Evolutionary conservation across 2,329 filamentous ascomycete genomes (phyloP).

Genomic region (Cercospora berteroae): DNA sequence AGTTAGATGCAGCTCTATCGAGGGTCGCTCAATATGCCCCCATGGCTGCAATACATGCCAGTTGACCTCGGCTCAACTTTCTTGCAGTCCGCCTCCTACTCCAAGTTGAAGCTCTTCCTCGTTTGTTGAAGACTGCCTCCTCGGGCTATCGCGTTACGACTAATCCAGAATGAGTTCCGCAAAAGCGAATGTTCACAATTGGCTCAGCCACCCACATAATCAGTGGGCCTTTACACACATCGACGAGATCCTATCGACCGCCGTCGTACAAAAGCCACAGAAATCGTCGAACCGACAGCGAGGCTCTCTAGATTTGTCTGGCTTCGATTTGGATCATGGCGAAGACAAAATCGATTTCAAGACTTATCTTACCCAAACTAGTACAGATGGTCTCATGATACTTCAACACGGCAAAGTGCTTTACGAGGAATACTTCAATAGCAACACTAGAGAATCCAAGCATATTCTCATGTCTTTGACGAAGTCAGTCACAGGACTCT

Average conservation of each 20-base stretch:
- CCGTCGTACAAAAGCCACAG: slow-evolving; percentile 16
- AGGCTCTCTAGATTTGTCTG: slow-evolving; percentile 5
- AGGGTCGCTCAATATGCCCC: background rate
- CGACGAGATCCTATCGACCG: slow-evolving; percentile 24
- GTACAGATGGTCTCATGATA: slow-evolving; percentile 29
- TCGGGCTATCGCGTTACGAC: background rate
- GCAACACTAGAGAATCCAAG: slow-evolving; percentile 21
- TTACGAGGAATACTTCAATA: slow-evolving; percentile 25
- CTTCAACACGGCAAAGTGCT: slow-evolving; percentile 26
- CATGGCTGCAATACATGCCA: background rate
- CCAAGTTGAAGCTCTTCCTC: background rate
- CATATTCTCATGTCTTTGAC: slow-evolving; percentile 32
- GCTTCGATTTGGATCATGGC: slow-evolving; percentile 19
- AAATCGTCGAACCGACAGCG: background rate
- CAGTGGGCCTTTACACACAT: slow-evolving; percentile 28
- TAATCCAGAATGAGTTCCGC: background rate
- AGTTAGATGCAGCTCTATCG: background rate
- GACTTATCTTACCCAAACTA: slow-evolving; percentile 17
- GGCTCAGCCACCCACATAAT: slow-evolving; percentile 26
- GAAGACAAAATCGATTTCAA: slow-evolving; percentile 16
- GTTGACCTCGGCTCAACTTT: background rate
- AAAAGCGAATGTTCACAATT: slow-evolving; percentile 24
- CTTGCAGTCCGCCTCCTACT: background rate
- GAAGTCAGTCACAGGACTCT: slow-evolving; percentile 27
- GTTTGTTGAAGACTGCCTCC: background rate